Evolutionary conservation across 208 protist species (phyloP).

Genomic region (Leishmania turanica): DNA sequence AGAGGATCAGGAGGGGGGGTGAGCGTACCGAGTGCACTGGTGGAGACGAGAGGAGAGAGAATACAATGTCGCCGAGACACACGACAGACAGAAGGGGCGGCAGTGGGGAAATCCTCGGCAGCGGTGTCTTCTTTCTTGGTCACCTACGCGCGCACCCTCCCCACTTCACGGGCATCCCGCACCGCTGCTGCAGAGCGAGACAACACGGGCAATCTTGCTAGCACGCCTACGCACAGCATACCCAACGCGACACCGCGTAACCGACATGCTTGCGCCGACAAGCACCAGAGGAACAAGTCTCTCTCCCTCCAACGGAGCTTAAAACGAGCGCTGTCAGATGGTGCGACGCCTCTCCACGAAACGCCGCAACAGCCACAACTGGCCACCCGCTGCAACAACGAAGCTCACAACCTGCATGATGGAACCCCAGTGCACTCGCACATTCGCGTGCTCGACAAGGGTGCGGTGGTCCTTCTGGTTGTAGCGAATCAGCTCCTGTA

Average conservation of each 20-base stretch:
- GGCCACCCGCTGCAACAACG: conserved; percentile 50
- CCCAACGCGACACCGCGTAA: not conserved
- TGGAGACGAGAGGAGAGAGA: not conserved
- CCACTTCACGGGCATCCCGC: not conserved
- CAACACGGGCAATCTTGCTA: not conserved
- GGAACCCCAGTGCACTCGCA: conserved; percentile 66
- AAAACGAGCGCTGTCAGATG: conserved; percentile 28
- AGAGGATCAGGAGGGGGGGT: not conserved
- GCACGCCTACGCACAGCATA: not conserved
- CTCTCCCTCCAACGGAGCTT: not conserved
- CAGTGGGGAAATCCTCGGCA: not conserved
- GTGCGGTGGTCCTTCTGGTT: conserved; percentile 64
- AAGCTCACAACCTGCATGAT: conserved; percentile 67
- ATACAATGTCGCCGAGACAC: not conserved
- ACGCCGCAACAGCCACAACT: conserved; percentile 77
- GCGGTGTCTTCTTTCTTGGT: not conserved
- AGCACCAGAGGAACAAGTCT: not conserved
- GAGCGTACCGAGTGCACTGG: not conserved
- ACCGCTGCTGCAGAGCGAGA: not conserved
- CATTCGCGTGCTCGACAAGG: conserved; percentile 65
- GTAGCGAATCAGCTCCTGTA: conserved; percentile 47
- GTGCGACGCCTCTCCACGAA: conserved; percentile 78
- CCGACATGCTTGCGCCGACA: not conserved
- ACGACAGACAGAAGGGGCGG: not conserved
- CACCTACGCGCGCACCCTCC: not conserved